Conservation (phyloP, 176 grass and related monocot species). For the Elymus sibiricus region DNA sequence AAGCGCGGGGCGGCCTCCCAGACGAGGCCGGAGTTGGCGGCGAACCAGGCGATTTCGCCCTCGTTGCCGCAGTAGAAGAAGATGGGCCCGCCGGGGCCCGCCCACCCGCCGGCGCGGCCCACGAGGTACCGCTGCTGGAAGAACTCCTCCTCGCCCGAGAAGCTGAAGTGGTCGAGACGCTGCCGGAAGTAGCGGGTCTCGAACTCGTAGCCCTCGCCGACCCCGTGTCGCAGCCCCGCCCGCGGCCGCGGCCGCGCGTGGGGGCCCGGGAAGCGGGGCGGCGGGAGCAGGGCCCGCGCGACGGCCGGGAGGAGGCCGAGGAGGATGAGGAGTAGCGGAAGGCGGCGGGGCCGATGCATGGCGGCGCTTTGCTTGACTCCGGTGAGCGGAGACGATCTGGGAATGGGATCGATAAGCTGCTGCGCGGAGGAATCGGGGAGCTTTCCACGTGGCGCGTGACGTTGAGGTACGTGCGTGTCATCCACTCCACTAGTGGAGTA, state of each 20-base stretch:
- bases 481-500: not conserved
- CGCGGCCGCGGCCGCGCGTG: not conserved
- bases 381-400: not conserved
- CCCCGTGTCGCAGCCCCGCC: not conserved
- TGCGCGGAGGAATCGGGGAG: not conserved
- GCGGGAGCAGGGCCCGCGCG: not conserved
- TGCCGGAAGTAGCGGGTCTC: constrained; percentile 84
- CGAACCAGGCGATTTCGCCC: constrained; percentile 96
- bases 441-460: constrained; percentile 17
- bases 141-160: constrained; percentile 48
- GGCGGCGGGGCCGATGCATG: constrained; percentile 21
- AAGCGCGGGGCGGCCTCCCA: constrained; percentile 89
- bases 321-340: not conserved
- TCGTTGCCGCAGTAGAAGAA: constrained; percentile 99
- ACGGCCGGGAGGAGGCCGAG: constrained; percentile 8
- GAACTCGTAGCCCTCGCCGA: constrained; percentile 43
- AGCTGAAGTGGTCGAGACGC: constrained; percentile 91
- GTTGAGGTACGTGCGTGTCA: not conserved
- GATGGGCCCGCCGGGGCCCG: constrained; percentile 52
- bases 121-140: constrained; percentile 87
- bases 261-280: constrained; percentile 30
- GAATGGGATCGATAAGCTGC: not conserved
- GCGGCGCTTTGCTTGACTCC: not conserved
- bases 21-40: constrained; percentile 84
- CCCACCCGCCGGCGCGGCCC: constrained; percentile 44